A percentile compares a stretch with the other conserved stretches of the same genome.
Conservation (phyloP, 345 rosid species). For the Cochlearia excelsa region DNA sequence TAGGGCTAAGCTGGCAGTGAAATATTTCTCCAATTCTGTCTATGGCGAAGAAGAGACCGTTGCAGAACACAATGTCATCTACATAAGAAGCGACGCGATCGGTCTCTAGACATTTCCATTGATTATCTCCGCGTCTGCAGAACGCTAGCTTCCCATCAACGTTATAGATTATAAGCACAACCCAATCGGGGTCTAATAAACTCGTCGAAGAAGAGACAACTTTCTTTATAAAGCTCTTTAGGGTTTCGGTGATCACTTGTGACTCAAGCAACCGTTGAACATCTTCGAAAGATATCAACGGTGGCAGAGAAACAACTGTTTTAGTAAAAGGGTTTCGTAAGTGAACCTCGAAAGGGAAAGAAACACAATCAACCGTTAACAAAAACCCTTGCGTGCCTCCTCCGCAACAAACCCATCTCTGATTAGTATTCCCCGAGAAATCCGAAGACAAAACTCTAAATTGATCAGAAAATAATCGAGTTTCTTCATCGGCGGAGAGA, state of each 20-base stretch:
- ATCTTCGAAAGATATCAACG: slow-evolving; percentile 19
- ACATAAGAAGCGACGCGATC: not conserved
- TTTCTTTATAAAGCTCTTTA: slow-evolving; percentile 27
- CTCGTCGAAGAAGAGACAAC: slow-evolving; percentile 17
- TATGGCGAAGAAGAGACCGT: slow-evolving; percentile 25
- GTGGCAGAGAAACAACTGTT: slow-evolving; percentile 21
- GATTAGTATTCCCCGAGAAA: not conserved
- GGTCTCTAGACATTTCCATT: slow-evolving; percentile 25
- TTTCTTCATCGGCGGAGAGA: slow-evolving; percentile 9
- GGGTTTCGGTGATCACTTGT: slow-evolving; percentile 19
- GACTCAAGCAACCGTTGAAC: slow-evolving; percentile 23
- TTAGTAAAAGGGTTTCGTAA: slow-evolving; percentile 12
- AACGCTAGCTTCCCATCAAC: slow-evolving; percentile 25
- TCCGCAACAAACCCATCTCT: slow-evolving; percentile 9
- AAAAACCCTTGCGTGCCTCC: slow-evolving; percentile 19
- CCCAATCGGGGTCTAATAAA: slow-evolving; percentile 23
- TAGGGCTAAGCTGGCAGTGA: slow-evolving; percentile 4
- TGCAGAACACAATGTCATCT: slow-evolving; percentile 29
- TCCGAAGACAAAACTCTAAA: not conserved
- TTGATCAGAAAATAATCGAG: not conserved
- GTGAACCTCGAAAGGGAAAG: slow-evolving; percentile 20
- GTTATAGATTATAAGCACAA: slow-evolving; percentile 22
- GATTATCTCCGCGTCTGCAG: slow-evolving; percentile 30
- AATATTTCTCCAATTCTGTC: slow-evolving; percentile 17
- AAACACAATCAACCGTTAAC: slow-evolving; percentile 17